Evolutionary conservation across 2,329 filamentous ascomycete genomes (phyloP).

Genomic region (Claviceps fusiformis): DNA sequence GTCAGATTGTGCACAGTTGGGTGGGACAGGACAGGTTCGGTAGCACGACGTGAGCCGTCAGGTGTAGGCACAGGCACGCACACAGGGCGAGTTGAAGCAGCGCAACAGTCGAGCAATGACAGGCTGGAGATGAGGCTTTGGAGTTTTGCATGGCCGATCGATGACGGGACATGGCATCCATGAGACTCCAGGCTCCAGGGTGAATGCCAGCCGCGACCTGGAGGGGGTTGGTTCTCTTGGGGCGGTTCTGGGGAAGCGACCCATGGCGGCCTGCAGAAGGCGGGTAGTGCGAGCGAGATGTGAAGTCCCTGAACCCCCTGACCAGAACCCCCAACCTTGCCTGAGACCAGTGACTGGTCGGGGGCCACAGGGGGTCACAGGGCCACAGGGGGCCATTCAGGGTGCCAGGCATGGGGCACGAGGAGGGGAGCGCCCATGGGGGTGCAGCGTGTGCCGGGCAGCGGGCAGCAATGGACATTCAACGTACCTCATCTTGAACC

Average conservation of each 20-base stretch:
- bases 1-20: neutral
- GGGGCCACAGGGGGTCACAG: too few species aligned
- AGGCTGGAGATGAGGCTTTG: neutral
- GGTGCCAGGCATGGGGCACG: too few species aligned
- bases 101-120: neutral
- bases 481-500: neutral
- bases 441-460: too few species aligned
- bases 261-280: neutral
- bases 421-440: too few species aligned
- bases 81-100: neutral
- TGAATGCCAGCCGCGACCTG: too few species aligned
- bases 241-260: neutral
- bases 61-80: neutral
- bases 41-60: neutral
- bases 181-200: too few species aligned
- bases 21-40: neutral
- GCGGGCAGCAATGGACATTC: neutral
- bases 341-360: too few species aligned
- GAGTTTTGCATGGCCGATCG: neutral
- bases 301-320: too few species aligned
- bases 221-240: too few species aligned
- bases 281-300: too few species aligned
- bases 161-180: too few species aligned
- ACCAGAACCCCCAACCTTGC: neutral
- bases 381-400: too few species aligned